Percentiles rank a stretch among this genome's conserved stretches.
Evolutionary conservation across 345 rosid species (phyloP).

Genomic region (Punica granatum): DNA sequence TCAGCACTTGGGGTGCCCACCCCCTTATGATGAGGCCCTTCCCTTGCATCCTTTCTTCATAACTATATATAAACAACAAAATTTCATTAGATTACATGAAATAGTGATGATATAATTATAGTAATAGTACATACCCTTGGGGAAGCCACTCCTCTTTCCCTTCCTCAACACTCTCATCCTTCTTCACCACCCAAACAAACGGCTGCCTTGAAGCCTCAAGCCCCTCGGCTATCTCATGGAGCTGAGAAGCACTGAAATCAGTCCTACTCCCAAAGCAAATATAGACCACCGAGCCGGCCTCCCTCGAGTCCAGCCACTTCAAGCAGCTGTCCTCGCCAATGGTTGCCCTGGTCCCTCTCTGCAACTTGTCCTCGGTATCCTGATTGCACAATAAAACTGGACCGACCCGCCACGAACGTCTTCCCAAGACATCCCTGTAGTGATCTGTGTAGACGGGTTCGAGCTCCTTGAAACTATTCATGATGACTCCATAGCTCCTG

Average conservation of each 20-base stretch:
- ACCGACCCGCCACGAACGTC: constrained; percentile 53
- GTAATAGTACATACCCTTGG: constrained; percentile 3
- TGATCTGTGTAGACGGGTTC: constrained; percentile 44
- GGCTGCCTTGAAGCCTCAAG: constrained; percentile 32
- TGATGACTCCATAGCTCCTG: constrained; percentile 47
- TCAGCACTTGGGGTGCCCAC: constrained; percentile 34
- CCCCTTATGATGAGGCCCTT: constrained; percentile 35
- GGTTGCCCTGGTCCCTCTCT: constrained; percentile 23
- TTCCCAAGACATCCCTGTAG: constrained; percentile 28
- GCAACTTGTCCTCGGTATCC: constrained; percentile 19
- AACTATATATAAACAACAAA: not conserved
- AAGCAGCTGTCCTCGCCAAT: constrained; percentile 28
- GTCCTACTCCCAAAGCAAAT: constrained; percentile 33
- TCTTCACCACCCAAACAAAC: constrained; percentile 44
- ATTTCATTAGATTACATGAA: no score
- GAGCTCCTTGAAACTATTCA: constrained; percentile 73
- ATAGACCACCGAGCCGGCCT: constrained; percentile 36
- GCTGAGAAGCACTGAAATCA: constrained; percentile 21
- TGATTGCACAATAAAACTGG: constrained; percentile 35
- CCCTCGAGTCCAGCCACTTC: constrained; percentile 32
- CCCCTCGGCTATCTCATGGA: constrained; percentile 30
- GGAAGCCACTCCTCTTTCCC: constrained; percentile 34
- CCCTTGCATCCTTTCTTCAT: constrained; percentile 29
- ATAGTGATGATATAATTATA: not conserved
- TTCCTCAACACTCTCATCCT: constrained; percentile 10